phyloP scores from a whole-genome alignment of 1,139 yeast genomes.

The Scheffersomyces stambukii region DNA sequence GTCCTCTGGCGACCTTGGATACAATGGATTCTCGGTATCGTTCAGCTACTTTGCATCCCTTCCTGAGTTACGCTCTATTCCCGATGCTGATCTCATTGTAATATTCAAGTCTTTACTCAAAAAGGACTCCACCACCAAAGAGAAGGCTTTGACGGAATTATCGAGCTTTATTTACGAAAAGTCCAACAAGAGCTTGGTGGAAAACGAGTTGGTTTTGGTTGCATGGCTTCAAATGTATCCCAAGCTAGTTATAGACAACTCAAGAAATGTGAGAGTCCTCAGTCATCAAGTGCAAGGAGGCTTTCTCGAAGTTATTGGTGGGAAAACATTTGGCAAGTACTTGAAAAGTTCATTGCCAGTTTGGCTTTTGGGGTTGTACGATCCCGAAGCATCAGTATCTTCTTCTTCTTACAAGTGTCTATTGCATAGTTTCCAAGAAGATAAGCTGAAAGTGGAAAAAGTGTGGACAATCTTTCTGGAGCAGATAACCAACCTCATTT shows the following conservation, averaged over 20 bases:
- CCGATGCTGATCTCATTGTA: conserved; percentile 55
- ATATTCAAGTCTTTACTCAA: conserved; percentile 72
- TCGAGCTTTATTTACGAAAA: conserved; percentile 23
- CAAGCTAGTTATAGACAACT: conserved; percentile 67
- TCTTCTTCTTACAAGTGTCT: conserved; percentile 46
- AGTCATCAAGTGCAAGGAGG: conserved; percentile 64
- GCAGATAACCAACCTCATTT: conserved; percentile 53
- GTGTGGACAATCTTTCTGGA: conserved; percentile 58
- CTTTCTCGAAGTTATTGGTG: conserved; percentile 50
- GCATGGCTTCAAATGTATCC: conserved; percentile 85
- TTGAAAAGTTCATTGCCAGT: conserved; percentile 68
- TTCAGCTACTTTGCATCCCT: conserved; percentile 73
- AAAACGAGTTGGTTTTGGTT: conserved; percentile 48
- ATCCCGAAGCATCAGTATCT: conserved; percentile 60
- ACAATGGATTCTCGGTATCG: conserved; percentile 63
- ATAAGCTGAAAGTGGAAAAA: conserved; percentile 48
- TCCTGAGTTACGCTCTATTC: conserved; percentile 64
- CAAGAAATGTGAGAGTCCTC: conserved; percentile 56
- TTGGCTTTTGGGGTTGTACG: conserved; percentile 69
- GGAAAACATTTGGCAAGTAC: conserved; percentile 54
- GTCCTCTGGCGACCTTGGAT: conserved; percentile 31
- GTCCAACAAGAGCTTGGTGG: conserved; percentile 7
- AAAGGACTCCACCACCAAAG: conserved; percentile 79
- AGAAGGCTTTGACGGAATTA: conserved; percentile 68
- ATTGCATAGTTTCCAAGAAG: conserved; percentile 52